phyloP scores from a whole-genome alignment of 176 grass and related monocot genomes.

The Cenchrus americanus region DNA sequence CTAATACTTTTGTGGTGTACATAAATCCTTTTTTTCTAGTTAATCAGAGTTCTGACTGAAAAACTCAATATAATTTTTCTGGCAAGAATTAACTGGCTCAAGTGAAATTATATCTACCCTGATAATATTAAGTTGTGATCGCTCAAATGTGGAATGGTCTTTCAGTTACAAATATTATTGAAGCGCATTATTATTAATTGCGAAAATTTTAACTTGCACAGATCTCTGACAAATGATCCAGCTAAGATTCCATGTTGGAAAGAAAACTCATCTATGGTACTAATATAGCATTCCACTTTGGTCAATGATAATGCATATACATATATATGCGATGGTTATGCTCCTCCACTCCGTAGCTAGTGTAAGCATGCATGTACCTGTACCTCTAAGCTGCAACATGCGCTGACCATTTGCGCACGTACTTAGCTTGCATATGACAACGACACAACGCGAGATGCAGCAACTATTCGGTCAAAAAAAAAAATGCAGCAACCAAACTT shows the following conservation, averaged over 20 bases:
- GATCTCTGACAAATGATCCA: constrained; percentile 14
- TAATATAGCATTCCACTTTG: constrained; percentile 7
- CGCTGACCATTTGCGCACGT: not conserved
- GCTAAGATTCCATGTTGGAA: constrained; percentile 30
- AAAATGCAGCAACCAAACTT: not conserved
- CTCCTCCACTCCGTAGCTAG: constrained; percentile 27
- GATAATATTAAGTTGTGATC: not conserved
- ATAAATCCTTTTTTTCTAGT: too few relatives aligned
- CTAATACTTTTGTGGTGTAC: too few relatives aligned
- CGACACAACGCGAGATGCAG: too few relatives aligned
- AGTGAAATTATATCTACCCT: not conserved
- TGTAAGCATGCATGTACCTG: not conserved
- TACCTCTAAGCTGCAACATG: constrained; percentile 18
- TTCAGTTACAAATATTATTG: not conserved
- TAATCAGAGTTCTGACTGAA: too few relatives aligned
- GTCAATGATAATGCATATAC: constrained; percentile 25
- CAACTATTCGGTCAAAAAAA: too few relatives aligned
- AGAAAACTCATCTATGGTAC: not conserved
- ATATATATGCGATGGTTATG: not conserved
- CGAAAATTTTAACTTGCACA: not conserved
- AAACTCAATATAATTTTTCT: too few relatives aligned
- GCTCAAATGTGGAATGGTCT: not conserved
- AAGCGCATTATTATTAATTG: not conserved
- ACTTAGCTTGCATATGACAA: not conserved
- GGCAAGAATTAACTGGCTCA: too few relatives aligned